Evolutionary conservation across 495 filamentous ascomycete genomes (phyloP).

Genomic region (Penicillium desertorum): DNA sequence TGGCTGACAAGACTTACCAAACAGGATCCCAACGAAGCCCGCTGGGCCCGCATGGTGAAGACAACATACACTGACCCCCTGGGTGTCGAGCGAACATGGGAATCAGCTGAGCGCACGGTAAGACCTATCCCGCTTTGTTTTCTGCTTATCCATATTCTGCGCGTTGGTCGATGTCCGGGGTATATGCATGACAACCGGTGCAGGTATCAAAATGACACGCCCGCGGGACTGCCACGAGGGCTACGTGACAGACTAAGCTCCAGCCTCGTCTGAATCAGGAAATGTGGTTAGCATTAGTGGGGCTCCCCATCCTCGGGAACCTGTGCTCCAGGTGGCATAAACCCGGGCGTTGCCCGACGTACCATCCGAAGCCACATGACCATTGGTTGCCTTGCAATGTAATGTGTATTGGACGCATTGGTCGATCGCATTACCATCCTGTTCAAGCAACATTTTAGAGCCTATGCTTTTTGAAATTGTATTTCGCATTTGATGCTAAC

Average conservation of each 20-base stretch:
- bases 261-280: background rate
- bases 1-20: background rate
- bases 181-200: conserved; percentile 1
- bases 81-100: conserved; percentile 71
- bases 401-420: background rate
- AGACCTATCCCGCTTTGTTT: conserved; percentile 14
- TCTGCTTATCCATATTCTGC: conserved; percentile 8
- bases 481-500: conserved; percentile 9
- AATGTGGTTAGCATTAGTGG: background rate
- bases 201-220: background rate
- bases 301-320: background rate
- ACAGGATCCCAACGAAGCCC: conserved; percentile 58
- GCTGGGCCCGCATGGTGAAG: conserved; percentile 70
- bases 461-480: background rate
- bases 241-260: background rate
- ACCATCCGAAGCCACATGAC: background rate
- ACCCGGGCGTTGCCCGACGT: conserved; percentile 1
- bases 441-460: background rate
- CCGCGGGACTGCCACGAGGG: background rate
- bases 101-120: conserved; percentile 71
- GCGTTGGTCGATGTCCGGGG: background rate
- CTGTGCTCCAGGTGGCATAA: background rate
- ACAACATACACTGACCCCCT: conserved; percentile 72
- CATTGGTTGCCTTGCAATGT: conserved; percentile 4
- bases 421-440: background rate